phyloP scores from a whole-genome alignment of 257 asterid genomes.

The Fraxinus pennsylvanica region DNA sequence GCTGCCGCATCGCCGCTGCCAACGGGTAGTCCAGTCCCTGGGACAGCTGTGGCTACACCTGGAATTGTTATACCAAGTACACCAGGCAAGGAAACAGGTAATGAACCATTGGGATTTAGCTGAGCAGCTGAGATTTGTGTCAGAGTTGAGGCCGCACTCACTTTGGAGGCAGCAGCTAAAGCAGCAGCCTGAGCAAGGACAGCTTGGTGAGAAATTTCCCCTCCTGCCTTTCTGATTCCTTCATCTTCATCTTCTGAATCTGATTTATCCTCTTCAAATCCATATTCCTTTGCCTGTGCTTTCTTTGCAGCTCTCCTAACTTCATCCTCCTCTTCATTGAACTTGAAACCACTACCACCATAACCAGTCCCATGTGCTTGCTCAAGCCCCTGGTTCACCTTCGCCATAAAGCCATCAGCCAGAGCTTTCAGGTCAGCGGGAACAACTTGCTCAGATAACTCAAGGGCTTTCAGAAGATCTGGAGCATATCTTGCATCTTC shows the following conservation, averaged over 20 bases:
- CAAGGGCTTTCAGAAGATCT: conserved; percentile 78
- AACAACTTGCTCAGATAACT: conserved; percentile 79
- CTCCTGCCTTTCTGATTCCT: conserved; percentile 74
- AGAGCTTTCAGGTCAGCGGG: conserved; percentile 78
- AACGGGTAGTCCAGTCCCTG: conserved; percentile 40
- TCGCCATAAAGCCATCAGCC: conserved; percentile 72
- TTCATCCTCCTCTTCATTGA: conserved; percentile 90
- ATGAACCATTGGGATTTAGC: conserved; percentile 45
- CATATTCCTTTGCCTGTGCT: conserved; percentile 88
- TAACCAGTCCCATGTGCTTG: conserved; percentile 89
- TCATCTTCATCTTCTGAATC: conserved; percentile 89
- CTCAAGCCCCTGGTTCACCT: conserved; percentile 88
- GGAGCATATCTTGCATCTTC: conserved; percentile 86
- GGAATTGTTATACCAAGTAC: conserved; percentile 47
- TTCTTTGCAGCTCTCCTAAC: conserved; percentile 83
- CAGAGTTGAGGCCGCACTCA: conserved; percentile 34
- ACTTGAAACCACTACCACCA: conserved; percentile 89
- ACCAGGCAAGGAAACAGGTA: conserved; percentile 50
- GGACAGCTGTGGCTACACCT: conserved; percentile 38
- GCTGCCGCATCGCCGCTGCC: conserved; percentile 66
- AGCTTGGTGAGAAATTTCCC: conserved; percentile 63
- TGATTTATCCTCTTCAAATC: conserved; percentile 87
- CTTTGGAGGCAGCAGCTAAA: conserved; percentile 61
- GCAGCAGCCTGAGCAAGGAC: conserved; percentile 62
- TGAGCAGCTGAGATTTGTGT: conserved; percentile 42